Conservation (phyloP, 2,329 filamentous ascomycete genomes). For the Fusarium sp. region DNA sequence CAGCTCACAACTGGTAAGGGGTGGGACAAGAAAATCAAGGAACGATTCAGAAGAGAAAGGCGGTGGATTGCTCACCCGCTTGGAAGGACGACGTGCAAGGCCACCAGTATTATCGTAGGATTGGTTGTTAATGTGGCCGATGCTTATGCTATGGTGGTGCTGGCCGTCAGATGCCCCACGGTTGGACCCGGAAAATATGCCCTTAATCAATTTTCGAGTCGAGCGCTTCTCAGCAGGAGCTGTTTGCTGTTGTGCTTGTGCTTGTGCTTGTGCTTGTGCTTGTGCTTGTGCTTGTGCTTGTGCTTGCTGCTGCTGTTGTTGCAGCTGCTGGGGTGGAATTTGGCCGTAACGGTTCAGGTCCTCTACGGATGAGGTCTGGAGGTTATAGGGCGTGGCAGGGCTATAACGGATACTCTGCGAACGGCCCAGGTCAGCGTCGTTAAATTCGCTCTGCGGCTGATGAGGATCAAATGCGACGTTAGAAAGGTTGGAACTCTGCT, state of each 20-base stretch:
- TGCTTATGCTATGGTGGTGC: conserved; percentile 44
- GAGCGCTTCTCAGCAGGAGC: conserved; percentile 55
- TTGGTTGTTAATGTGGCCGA: conserved; percentile 36
- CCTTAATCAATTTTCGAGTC: conserved; percentile 63
- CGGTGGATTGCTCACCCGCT: conserved; percentile 60
- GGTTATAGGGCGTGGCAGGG: conserved; percentile 45
- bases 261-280: not conserved
- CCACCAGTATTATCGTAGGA: conserved; percentile 59
- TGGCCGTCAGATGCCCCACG: conserved; percentile 39
- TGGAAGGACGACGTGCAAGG: conserved; percentile 64
- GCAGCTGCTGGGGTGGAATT: conserved; percentile 37
- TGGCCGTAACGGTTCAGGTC: conserved; percentile 46
- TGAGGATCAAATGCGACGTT: conserved; percentile 46
- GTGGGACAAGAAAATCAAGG: conserved; percentile 45
- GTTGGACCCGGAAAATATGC: conserved; percentile 57
- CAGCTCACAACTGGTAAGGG: conserved; percentile 20
- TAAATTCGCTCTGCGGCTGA: conserved; percentile 53
- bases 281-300: no score
- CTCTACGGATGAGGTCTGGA: conserved; percentile 53
- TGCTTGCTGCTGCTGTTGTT: conserved; percentile 34
- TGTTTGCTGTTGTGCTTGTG: conserved; percentile 39
- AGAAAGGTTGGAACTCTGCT: conserved; percentile 39
- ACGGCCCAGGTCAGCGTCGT: conserved; percentile 54
- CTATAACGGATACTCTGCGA: conserved; percentile 62
- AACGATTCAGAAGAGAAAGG: conserved; percentile 53